phyloP scores from a whole-genome alignment of 2,329 filamentous ascomycete species.

The Xylariaceae sp. region DNA sequence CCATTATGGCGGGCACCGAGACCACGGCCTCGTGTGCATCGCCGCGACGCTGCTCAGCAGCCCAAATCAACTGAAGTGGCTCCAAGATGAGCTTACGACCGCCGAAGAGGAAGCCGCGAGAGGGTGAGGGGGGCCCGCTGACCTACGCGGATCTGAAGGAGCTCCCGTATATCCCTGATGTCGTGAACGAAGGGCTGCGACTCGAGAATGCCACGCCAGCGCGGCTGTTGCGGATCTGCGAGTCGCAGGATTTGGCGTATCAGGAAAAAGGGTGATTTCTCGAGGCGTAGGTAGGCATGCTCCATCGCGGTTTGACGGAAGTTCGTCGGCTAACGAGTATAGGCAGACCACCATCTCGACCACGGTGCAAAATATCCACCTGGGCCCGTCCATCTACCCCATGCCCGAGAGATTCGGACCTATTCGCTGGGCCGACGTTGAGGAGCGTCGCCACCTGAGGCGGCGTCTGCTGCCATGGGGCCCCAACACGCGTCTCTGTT shows the following conservation, averaged over 20 bases:
- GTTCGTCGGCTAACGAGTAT: neutral
- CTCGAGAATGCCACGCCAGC: slow-evolving; percentile 20
- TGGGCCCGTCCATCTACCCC: slow-evolving; percentile 13
- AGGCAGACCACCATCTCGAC: slow-evolving; percentile 19
- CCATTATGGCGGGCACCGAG: slow-evolving; percentile 22
- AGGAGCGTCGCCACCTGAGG: slow-evolving; percentile 13
- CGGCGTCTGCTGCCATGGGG: slow-evolving; percentile 20
- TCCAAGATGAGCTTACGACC: slow-evolving; percentile 10
- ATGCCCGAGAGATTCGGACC: slow-evolving; percentile 12
- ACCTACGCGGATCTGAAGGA: slow-evolving; percentile 15
- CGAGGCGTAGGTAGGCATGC: neutral
- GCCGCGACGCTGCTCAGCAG: slow-evolving; percentile 13
- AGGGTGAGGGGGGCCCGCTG: slow-evolving; percentile 8
- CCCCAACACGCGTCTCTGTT: slow-evolving; percentile 16
- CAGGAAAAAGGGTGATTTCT: slow-evolving; percentile 12
- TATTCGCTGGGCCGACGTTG: slow-evolving; percentile 14
- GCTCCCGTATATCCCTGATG: slow-evolving; percentile 19
- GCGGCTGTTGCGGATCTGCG: slow-evolving; percentile 16
- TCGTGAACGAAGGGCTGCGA: slow-evolving; percentile 20
- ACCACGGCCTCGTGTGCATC: slow-evolving; percentile 20
- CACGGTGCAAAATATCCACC: slow-evolving; percentile 18
- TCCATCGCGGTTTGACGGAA: neutral
- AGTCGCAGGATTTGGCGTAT: slow-evolving; percentile 17
- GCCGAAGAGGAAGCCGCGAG: too few relatives aligned
- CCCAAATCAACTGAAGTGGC: slow-evolving; percentile 8